Conservation (phyloP, 2,329 filamentous ascomycete species). For the Diaporthe amygdali region DNA sequence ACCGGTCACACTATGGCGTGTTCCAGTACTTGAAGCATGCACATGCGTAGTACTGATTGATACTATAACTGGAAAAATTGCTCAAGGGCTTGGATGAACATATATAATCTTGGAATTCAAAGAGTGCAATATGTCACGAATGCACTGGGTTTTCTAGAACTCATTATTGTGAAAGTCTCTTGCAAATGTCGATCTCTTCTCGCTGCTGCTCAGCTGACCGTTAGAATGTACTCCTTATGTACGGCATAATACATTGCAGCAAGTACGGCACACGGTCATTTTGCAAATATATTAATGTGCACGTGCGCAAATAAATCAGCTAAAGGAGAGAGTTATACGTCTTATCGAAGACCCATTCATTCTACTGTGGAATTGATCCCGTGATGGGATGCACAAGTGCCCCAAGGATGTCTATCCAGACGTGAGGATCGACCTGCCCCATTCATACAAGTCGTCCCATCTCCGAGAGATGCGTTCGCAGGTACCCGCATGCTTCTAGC, state of each 20-base stretch:
- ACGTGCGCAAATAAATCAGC: too few relatives aligned
- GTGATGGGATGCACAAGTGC: not conserved
- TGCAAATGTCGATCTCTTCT: not conserved
- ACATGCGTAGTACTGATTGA: not conserved
- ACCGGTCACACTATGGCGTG: not conserved
- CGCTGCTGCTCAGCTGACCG: too few relatives aligned
- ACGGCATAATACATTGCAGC: not conserved
- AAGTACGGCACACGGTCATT: not conserved
- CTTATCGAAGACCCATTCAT: not conserved
- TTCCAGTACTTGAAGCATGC: not conserved
- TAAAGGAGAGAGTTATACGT: not conserved
- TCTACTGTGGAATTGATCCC: not conserved
- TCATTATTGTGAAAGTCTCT: not conserved
- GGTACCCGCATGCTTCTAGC: constrained; percentile 12
- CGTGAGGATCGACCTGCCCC: not conserved
- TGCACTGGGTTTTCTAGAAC: too few relatives aligned
- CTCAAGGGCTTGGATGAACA: not conserved
- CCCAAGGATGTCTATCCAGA: not conserved
- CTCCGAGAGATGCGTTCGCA: constrained; percentile 6
- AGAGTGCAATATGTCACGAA: too few relatives aligned
- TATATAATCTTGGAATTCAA: too few relatives aligned
- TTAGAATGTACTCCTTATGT: not conserved
- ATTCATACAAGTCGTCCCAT: constrained; percentile 3
- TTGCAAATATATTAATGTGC: not conserved
- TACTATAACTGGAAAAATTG: not conserved